Percentiles rank a stretch among this genome's conserved stretches.
phyloP scores from a whole-genome alignment of 1,284 basidiomycete species.

The Ceratobasidium sp. region DNA sequence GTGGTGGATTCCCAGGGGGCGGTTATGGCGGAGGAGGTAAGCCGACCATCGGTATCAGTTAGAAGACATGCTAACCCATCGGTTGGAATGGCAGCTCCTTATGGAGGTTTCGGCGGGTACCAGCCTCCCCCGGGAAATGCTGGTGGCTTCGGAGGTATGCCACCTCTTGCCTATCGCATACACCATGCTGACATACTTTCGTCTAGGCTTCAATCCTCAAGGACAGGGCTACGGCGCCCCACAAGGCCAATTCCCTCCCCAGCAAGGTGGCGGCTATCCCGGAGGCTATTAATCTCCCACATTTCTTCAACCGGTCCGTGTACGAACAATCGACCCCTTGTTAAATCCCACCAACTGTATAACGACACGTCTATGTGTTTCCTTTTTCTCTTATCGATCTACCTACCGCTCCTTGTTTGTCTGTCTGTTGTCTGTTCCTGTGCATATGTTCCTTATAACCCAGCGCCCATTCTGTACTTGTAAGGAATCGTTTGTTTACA shows the following conservation, averaged over 20 bases:
- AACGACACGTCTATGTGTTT: constrained; percentile 5
- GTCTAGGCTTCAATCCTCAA: constrained; percentile 12
- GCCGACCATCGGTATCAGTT: too few species aligned
- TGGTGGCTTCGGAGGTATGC: constrained; percentile 15
- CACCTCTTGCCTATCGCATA: background rate
- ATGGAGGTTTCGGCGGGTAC: constrained; percentile 28
- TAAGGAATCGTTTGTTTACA: constrained; percentile 16
- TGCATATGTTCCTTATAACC: constrained; percentile 11
- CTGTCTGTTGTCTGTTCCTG: constrained; percentile 3
- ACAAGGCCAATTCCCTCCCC: constrained; percentile 28
- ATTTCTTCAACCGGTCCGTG: background rate
- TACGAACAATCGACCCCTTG: background rate
- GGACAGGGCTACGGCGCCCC: constrained; percentile 1
- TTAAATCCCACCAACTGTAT: constrained; percentile 7
- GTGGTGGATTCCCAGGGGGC: constrained; percentile 17
- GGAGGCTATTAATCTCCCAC: constrained; percentile 14
- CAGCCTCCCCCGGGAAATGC: constrained; percentile 4
- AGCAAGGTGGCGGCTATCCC: constrained; percentile 19
- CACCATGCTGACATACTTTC: background rate
- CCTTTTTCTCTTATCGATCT: background rate
- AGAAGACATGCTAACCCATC: too few species aligned
- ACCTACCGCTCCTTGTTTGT: constrained; percentile 28
- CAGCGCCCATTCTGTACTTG: background rate
- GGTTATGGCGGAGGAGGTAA: constrained; percentile 28
- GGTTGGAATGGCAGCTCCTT: constrained; percentile 9